A percentile compares a stretch with the other conserved stretches of the same genome.
Conservation (phyloP, 2,329 filamentous ascomycete genomes). For the Pseudogymnoascus sp. region DNA sequence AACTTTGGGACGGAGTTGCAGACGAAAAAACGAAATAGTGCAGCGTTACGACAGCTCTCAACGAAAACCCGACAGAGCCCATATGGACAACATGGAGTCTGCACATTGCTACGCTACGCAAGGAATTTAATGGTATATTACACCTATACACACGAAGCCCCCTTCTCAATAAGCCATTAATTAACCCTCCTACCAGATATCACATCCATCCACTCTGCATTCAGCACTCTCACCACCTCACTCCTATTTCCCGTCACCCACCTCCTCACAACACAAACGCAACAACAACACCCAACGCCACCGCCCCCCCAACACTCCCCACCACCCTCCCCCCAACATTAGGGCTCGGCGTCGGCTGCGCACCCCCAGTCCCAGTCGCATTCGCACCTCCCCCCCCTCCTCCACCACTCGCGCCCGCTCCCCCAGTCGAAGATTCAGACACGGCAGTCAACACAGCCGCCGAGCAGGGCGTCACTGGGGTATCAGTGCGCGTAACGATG, state of each 20-base stretch:
- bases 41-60: too few species aligned
- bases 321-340: neutral
- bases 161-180: neutral
- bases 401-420: neutral
- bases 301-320: neutral
- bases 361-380: neutral
- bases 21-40: too few species aligned
- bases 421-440: neutral
- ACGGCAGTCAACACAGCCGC: neutral
- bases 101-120: too few species aligned
- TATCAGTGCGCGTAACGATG: neutral
- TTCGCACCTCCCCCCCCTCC: neutral
- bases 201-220: neutral
- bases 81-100: too few species aligned
- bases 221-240: neutral
- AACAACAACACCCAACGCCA: neutral
- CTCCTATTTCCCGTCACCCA: neutral
- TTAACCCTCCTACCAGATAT: neutral
- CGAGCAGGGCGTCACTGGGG: neutral
- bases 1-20: too few species aligned
- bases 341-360: neutral
- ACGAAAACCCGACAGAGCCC: too few species aligned
- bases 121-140: neutral
- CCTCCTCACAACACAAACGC: neutral
- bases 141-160: neutral